phyloP scores from a whole-genome alignment of 2,329 filamentous ascomycete genomes.

The Cryphonectria japonica region DNA sequence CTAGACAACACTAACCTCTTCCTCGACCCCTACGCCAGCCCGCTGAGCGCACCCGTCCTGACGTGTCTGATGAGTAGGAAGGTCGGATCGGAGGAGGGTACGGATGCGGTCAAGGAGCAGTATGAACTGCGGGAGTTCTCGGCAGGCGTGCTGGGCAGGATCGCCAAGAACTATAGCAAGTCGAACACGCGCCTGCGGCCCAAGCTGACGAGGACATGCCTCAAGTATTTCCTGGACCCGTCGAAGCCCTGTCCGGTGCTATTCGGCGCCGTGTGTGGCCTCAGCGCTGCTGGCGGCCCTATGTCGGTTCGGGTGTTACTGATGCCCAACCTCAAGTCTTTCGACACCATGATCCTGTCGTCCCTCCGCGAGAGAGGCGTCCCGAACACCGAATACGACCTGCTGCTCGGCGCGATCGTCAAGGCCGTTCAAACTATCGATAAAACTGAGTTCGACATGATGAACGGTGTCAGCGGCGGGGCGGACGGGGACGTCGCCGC shows the following conservation, averaged over 20 bases:
- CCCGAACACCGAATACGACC: slow-evolving; percentile 52
- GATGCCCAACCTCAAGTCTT: slow-evolving; percentile 58
- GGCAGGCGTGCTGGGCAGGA: slow-evolving; percentile 77
- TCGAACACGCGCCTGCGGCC: slow-evolving; percentile 83
- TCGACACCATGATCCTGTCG: slow-evolving; percentile 57
- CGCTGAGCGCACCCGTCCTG: slow-evolving; percentile 82
- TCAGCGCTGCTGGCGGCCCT: slow-evolving; percentile 74
- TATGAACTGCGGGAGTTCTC: slow-evolving; percentile 85
- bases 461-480: slow-evolving; percentile 45
- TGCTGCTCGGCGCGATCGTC: slow-evolving; percentile 59
- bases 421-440: slow-evolving; percentile 55
- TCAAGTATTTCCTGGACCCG: slow-evolving; percentile 90
- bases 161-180: slow-evolving; percentile 79
- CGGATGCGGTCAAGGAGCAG: slow-evolving; percentile 61
- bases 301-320: slow-evolving; percentile 62
- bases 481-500: slow-evolving; percentile 43
- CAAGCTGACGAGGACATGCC: slow-evolving; percentile 87
- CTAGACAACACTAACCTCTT: slow-evolving; percentile 84
- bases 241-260: slow-evolving; percentile 81
- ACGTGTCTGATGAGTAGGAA: slow-evolving; percentile 89
- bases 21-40: slow-evolving; percentile 62
- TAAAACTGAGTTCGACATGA: slow-evolving; percentile 38
- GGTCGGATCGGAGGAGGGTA: slow-evolving; percentile 63
- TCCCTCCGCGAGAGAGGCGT: slow-evolving; percentile 54
- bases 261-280: slow-evolving; percentile 83